phyloP scores from a whole-genome alignment of 805 yeast species.

The Millerago galiae region DNA sequence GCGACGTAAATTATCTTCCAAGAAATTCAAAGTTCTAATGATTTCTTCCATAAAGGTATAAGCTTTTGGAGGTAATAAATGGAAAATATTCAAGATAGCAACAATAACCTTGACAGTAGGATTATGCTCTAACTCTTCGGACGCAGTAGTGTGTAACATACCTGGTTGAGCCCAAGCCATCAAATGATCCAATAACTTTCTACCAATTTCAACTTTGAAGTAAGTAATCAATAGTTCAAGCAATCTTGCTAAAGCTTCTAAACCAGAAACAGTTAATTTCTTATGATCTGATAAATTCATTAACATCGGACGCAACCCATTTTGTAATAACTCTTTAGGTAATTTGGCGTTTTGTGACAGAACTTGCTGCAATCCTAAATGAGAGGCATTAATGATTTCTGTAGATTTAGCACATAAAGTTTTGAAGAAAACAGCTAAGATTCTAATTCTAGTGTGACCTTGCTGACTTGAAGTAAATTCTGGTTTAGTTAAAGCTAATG shows the following conservation, averaged over 20 bases:
- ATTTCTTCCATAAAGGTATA: slow-evolving; percentile 86
- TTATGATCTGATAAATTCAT: slow-evolving; percentile 94
- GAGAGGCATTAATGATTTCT: slow-evolving; percentile 89
- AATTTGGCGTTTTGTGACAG: slow-evolving; percentile 79
- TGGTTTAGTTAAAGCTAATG: slow-evolving; percentile 78
- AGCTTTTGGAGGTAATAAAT: slow-evolving; percentile 86
- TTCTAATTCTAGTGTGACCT: slow-evolving; percentile 74
- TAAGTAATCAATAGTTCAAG: slow-evolving; percentile 84
- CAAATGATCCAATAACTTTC: slow-evolving; percentile 84
- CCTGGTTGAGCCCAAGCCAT: slow-evolving; percentile 94
- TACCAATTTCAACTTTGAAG: slow-evolving; percentile 94
- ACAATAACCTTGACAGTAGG: slow-evolving; percentile 80
- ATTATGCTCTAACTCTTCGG: slow-evolving; percentile 73
- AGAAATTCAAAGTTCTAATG: slow-evolving; percentile 62
- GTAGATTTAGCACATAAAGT: slow-evolving; percentile 81
- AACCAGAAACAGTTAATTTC: slow-evolving; percentile 78
- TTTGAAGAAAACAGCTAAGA: slow-evolving; percentile 90
- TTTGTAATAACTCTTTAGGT: slow-evolving; percentile 92
- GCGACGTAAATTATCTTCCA: slow-evolving; percentile 80
- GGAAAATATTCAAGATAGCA: slow-evolving; percentile 87
- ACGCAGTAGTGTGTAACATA: slow-evolving; percentile 66
- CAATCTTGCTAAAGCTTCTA: slow-evolving; percentile 84
- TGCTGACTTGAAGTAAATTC: slow-evolving; percentile 72
- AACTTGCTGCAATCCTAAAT: slow-evolving; percentile 77
- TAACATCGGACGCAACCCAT: slow-evolving; percentile 90